phyloP scores from a whole-genome alignment of 1,284 basidiomycete species.

The Ganoderma lucidum region DNA sequence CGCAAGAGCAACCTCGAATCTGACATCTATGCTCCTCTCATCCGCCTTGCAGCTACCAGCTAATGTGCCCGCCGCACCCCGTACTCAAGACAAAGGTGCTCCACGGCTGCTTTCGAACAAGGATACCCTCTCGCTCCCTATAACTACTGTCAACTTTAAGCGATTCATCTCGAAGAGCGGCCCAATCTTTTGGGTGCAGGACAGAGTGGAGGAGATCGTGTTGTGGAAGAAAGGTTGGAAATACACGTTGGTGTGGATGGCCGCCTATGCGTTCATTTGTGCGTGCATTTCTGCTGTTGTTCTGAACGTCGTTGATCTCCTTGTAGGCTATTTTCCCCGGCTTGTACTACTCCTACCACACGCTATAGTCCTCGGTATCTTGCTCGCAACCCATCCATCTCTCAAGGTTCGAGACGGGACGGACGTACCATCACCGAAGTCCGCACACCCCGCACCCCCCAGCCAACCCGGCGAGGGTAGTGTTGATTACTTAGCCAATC shows the following conservation, averaged over 20 bases:
- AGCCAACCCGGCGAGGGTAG: constrained; percentile 59
- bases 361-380: constrained; percentile 57
- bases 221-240: constrained; percentile 77
- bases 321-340: constrained; percentile 71
- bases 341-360: constrained; percentile 73
- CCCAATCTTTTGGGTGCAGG: constrained; percentile 81
- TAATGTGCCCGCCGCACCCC: constrained; percentile 38
- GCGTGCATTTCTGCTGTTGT: constrained; percentile 37
- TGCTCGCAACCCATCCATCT: constrained; percentile 65
- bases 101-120: constrained; percentile 52
- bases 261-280: constrained; percentile 76
- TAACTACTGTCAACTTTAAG: constrained; percentile 76
- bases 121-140: constrained; percentile 76
- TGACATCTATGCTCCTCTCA: constrained; percentile 44
- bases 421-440: constrained; percentile 25
- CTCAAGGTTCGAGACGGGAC: constrained; percentile 25
- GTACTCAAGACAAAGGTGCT: constrained; percentile 35
- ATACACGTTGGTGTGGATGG: constrained; percentile 72
- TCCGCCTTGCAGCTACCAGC: constrained; percentile 44
- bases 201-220: constrained; percentile 76
- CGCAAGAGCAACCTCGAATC: constrained; percentile 36
- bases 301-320: neutral
- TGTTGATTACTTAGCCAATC: constrained; percentile 78
- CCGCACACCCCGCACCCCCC: constrained; percentile 46
- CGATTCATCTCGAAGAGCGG: constrained; percentile 73